A percentile compares a stretch with the other conserved stretches of the same genome.
phyloP scores from a whole-genome alignment of 306 rosid genomes.

The Crataegus laevigata region DNA sequence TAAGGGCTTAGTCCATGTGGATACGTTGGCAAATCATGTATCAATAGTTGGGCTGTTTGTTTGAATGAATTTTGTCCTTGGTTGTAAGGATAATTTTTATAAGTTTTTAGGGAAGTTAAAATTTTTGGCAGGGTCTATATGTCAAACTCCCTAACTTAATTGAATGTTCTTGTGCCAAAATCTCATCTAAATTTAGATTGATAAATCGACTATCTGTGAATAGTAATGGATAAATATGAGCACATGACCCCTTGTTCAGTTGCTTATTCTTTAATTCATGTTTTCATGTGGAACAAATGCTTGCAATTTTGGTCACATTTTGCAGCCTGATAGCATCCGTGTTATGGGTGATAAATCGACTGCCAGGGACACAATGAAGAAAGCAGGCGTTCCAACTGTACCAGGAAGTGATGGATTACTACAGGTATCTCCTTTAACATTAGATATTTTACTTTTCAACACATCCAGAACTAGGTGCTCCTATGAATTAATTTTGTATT shows the following conservation, averaged over 20 bases:
- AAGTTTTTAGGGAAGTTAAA: background rate
- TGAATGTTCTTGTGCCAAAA: background rate
- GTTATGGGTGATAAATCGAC: slow-evolving; percentile 97
- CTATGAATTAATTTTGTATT: slow-evolving; percentile 11
- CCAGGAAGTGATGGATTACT: slow-evolving; percentile 79
- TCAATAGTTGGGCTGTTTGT: background rate
- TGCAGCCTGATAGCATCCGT: slow-evolving; percentile 90
- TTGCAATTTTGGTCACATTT: slow-evolving; percentile 9
- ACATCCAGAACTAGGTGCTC: background rate
- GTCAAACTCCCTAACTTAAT: too few species aligned
- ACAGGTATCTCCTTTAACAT: slow-evolving; percentile 47
- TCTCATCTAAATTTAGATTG: background rate
- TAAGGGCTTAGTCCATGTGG: background rate
- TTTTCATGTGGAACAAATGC: background rate
- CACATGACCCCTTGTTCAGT: background rate
- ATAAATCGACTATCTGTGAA: background rate
- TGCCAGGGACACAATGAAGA: slow-evolving; percentile 90
- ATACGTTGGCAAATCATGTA: background rate
- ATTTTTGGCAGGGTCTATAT: background rate
- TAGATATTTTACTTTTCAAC: slow-evolving; percentile 15
- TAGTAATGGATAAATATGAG: background rate
- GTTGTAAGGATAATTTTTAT: background rate
- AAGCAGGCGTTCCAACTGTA: slow-evolving; percentile 75
- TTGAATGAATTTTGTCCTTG: background rate
- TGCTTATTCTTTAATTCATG: background rate